These are phyloP conservation scores for Aureobasidium musti DNA, from an alignment of 2,329 filamentous ascomycete species.

Conservation along the genomic window DNA sequence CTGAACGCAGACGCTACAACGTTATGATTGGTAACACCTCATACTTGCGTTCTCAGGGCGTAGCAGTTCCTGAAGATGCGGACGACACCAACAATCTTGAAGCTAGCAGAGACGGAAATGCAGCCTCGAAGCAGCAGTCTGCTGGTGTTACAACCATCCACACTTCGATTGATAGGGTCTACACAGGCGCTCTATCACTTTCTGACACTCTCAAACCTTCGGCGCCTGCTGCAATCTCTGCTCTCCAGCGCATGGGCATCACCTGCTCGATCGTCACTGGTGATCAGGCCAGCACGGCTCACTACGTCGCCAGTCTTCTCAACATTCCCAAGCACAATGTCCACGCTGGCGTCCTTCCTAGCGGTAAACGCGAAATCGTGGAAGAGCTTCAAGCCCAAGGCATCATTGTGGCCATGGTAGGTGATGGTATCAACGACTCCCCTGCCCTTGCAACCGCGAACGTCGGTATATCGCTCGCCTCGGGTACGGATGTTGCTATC, in stretches of 20 bases:
- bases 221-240: slow-evolving; percentile 75
- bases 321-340: slow-evolving; percentile 77
- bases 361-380: slow-evolving; percentile 87
- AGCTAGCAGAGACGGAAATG: slow-evolving; percentile 32
- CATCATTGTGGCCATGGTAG: slow-evolving; percentile 90
- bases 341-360: slow-evolving; percentile 82
- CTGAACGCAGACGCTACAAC: slow-evolving; percentile 70
- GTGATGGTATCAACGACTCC: slow-evolving; percentile 98
- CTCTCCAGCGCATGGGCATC: slow-evolving; percentile 81
- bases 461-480: slow-evolving; percentile 88
- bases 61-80: slow-evolving; percentile 65
- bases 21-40: slow-evolving; percentile 81
- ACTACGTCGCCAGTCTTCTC: slow-evolving; percentile 78
- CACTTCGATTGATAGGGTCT: slow-evolving; percentile 78
- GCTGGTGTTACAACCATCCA: slow-evolving; percentile 89
- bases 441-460: slow-evolving; percentile 90
- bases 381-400: slow-evolving; percentile 71
- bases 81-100: slow-evolving; percentile 46
- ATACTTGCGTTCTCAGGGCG: slow-evolving; percentile 70
- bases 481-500: slow-evolving; percentile 95
- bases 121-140: slow-evolving; percentile 35
- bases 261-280: slow-evolving; percentile 91
- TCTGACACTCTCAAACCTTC: slow-evolving; percentile 90
- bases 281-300: slow-evolving; percentile 80
- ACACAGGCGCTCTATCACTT: slow-evolving; percentile 79